Evolutionary conservation across 2,329 filamentous ascomycete species (phyloP).

Genomic region (Hirsutella minnesotensis): DNA sequence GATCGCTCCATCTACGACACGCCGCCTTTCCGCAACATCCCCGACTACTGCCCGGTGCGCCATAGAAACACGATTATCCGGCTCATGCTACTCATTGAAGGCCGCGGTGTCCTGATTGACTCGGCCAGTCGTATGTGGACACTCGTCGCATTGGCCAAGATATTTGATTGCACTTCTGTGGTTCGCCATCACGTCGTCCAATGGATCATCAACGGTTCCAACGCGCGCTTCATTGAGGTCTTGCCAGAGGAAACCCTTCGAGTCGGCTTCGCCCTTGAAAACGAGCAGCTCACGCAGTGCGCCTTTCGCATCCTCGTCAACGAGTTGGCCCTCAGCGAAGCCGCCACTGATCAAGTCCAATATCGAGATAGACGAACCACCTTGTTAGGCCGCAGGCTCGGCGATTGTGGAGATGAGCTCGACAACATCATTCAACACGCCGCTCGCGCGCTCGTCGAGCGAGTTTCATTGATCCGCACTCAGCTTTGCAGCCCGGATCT

Average conservation of each 20-base stretch:
- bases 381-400: conserved; percentile 33
- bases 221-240: conserved; percentile 48
- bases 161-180: conserved; percentile 37
- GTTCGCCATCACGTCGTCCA: conserved; percentile 37
- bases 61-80: conserved; percentile 53
- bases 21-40: conserved; percentile 24
- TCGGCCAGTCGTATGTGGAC: conserved; percentile 58
- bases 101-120: conserved; percentile 42
- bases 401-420: conserved; percentile 39
- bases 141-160: conserved; percentile 47
- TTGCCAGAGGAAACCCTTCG: conserved; percentile 49
- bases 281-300: conserved; percentile 28
- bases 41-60: conserved; percentile 52
- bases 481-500: conserved; percentile 20
- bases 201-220: conserved; percentile 46
- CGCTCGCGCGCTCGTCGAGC: conserved; percentile 36
- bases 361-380: conserved; percentile 12
- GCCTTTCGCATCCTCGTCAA: conserved; percentile 51
- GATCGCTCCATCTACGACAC: conserved; percentile 7
- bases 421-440: conserved; percentile 48
- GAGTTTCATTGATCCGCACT: conserved; percentile 22
- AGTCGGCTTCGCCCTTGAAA: conserved; percentile 38
- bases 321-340: conserved; percentile 42
- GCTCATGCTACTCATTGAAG: conserved; percentile 46
- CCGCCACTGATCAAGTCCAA: conserved; percentile 9